phyloP scores from a whole-genome alignment of 2,329 filamentous ascomycete species.

The Huntiella decipiens region DNA sequence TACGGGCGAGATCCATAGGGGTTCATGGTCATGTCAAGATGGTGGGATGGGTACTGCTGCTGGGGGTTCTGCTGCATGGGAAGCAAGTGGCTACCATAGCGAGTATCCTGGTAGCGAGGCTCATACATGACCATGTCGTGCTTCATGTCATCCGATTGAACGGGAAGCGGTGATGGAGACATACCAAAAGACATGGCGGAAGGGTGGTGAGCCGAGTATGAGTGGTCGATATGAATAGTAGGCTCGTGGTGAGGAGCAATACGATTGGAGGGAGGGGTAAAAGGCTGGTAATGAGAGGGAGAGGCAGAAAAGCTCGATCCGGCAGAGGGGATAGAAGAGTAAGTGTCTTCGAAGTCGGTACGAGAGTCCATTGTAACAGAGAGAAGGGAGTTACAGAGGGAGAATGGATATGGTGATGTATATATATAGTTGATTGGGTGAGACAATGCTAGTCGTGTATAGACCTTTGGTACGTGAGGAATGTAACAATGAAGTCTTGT shows the following conservation, averaged over 20 bases:
- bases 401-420: conserved; percentile 5
- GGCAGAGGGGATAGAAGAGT: conserved; percentile 17
- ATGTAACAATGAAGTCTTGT: too few relatives aligned
- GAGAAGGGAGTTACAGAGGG: conserved; percentile 12
- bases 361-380: conserved; percentile 22
- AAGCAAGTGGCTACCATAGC: conserved; percentile 5
- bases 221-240: conserved; percentile 6
- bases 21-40: conserved; percentile 6
- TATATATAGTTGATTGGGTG: conserved; percentile 15
- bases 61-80: conserved; percentile 4
- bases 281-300: conserved; percentile 23
- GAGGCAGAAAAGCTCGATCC: conserved; percentile 23
- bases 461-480: too few relatives aligned
- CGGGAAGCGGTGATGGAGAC: conserved; percentile 5
- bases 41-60: conserved; percentile 6
- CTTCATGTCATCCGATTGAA: neutral
- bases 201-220: conserved; percentile 3
- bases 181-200: conserved; percentile 7
- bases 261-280: conserved; percentile 26
- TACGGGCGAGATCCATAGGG: conserved; percentile 3
- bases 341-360: conserved; percentile 22
- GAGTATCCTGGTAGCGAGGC: conserved; percentile 2
- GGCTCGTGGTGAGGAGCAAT: conserved; percentile 3
- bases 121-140: conserved; percentile 8
- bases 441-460: neutral